Percentiles rank a stretch among this genome's conserved stretches.
Conservation (phyloP, 2,329 filamentous ascomycete genomes). For the Neopestalotiopsis sp. region DNA sequence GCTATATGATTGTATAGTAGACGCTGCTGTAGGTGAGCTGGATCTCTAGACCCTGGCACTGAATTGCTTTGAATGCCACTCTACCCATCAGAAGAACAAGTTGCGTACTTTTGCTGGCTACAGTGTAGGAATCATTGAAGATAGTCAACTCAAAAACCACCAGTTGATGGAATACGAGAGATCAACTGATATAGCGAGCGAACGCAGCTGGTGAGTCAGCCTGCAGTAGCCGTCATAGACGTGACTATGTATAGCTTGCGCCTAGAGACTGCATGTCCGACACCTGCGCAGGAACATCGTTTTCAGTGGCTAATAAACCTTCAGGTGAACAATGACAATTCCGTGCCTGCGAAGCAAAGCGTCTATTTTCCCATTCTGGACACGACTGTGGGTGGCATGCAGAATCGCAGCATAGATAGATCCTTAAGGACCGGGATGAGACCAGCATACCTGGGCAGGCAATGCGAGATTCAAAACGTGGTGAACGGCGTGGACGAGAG, state of each 20-base stretch:
- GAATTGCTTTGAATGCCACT: neutral
- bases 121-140: neutral
- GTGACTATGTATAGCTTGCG: neutral
- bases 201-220: neutral
- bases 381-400: neutral
- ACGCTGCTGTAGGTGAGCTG: neutral
- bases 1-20: neutral
- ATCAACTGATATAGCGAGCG: neutral
- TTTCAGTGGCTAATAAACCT: neutral
- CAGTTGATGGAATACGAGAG: neutral
- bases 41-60: neutral
- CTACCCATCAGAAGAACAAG: neutral
- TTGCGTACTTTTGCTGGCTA: neutral
- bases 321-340: neutral
- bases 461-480: conserved; percentile 1
- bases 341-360: neutral
- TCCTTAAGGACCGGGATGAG: neutral
- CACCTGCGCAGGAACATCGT: neutral
- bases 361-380: neutral
- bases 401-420: neutral
- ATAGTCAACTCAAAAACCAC: neutral
- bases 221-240: neutral
- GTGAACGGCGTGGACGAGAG: neutral
- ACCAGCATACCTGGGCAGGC: neutral
- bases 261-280: neutral